These are phyloP conservation scores for Eustoma russellianum DNA, from an alignment of 257 asterid species.

Conservation along the genomic window DNA sequence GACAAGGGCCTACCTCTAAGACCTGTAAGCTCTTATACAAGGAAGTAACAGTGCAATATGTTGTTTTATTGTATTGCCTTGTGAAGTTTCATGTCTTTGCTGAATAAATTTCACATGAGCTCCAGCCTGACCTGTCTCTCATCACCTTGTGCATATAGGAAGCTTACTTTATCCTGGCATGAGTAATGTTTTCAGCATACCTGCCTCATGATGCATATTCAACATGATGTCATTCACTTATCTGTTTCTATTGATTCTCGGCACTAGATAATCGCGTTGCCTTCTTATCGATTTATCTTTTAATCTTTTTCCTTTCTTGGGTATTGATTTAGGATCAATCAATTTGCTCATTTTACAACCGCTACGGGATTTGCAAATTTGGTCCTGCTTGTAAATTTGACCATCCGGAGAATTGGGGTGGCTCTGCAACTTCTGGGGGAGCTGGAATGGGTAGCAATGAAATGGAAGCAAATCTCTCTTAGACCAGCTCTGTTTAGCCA, in stretches of 20 bases:
- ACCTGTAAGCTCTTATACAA: conserved; percentile 57
- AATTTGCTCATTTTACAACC: conserved; percentile 62
- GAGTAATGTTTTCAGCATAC: neutral
- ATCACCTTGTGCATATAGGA: neutral
- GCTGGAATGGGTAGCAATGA: conserved; percentile 24
- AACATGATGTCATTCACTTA: neutral
- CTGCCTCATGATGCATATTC: neutral
- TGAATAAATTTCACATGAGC: no score
- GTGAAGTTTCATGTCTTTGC: no score
- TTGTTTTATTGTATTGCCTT: no score
- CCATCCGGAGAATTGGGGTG: conserved; percentile 55
- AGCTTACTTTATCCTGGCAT: neutral
- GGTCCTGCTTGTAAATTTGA: conserved; percentile 86
- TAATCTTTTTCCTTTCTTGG: neutral
- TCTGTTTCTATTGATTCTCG: neutral
- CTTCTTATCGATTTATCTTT: neutral
- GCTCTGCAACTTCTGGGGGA: conserved; percentile 18
- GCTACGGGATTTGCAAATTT: conserved; percentile 85
- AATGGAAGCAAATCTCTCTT: conserved; percentile 33
- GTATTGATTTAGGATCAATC: conserved; percentile 56
- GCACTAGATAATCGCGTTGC: neutral
- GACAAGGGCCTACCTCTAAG: conserved; percentile 94
- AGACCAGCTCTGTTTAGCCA: neutral
- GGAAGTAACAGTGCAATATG: neutral
- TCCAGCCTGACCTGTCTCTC: neutral